A percentile compares a stretch with the other conserved stretches of the same genome.
These are phyloP conservation scores for Tricholoma terreum DNA, from an alignment of 768 basidiomycete species.

Conservation along the genomic window DNA sequence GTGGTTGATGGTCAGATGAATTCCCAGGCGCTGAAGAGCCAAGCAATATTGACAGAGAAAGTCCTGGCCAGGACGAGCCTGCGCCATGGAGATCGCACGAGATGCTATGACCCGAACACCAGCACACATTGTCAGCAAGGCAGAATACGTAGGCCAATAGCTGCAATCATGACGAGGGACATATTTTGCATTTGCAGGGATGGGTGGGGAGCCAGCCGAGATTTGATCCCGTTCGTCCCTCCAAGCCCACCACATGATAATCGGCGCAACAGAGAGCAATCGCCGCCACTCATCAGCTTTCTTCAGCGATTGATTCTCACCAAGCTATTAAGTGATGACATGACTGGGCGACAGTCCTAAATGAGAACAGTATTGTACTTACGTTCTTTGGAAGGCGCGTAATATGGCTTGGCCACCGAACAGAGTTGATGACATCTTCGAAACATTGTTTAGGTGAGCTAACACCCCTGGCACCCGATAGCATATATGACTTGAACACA, in stretches of 20 bases:
- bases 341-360: not conserved
- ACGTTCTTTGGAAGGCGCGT: slow-evolving; percentile 28
- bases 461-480: slow-evolving; percentile 14
- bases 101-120: slow-evolving; percentile 15
- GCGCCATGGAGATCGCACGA: slow-evolving; percentile 16
- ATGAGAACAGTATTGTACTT: slow-evolving; percentile 5
- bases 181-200: slow-evolving; percentile 11
- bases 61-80: slow-evolving; percentile 16
- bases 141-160: slow-evolving; percentile 14
- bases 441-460: slow-evolving; percentile 16
- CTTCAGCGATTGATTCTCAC: slow-evolving; percentile 25
- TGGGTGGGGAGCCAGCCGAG: slow-evolving; percentile 5
- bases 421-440: slow-evolving; percentile 18
- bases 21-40: slow-evolving; percentile 9
- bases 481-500: slow-evolving; percentile 16
- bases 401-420: slow-evolving; percentile 26
- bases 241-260: slow-evolving; percentile 26
- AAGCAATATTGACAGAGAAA: slow-evolving; percentile 18
- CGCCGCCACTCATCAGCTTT: slow-evolving; percentile 29
- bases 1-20: slow-evolving; percentile 21
- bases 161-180: not conserved
- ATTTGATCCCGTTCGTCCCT: slow-evolving; percentile 16
- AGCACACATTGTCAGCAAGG: slow-evolving; percentile 15
- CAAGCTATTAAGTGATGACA: slow-evolving; percentile 16
- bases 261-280: slow-evolving; percentile 18